Conservation (phyloP, 1,284 basidiomycete genomes). For the Leccinum pachyderme region DNA sequence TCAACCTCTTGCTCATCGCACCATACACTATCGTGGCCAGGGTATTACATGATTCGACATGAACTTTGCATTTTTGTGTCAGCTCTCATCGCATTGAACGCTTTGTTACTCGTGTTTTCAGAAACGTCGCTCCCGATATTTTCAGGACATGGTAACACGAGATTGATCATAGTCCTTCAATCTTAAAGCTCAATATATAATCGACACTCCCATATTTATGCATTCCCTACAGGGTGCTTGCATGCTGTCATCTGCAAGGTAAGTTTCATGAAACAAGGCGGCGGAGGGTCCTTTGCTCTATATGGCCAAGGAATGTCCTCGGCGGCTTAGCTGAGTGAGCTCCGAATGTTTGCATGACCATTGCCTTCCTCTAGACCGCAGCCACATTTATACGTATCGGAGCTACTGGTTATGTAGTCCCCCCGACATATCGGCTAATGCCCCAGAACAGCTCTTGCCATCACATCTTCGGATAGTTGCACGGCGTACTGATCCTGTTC, state of each 20-base stretch:
- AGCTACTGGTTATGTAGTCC: conserved; percentile 1
- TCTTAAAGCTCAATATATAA: background rate
- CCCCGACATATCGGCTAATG: background rate
- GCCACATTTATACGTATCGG: background rate
- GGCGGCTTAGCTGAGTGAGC: conserved; percentile 8
- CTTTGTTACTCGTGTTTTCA: background rate
- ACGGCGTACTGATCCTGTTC: background rate
- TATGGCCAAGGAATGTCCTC: conserved; percentile 9
- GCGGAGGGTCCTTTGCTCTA: background rate
- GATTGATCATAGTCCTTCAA: background rate
- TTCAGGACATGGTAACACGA: conserved; percentile 5
- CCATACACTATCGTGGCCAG: background rate
- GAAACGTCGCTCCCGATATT: background rate
- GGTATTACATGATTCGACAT: background rate
- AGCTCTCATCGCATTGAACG: background rate
- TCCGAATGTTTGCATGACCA: conserved; percentile 11
- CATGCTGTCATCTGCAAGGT: background rate
- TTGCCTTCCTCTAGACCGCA: background rate
- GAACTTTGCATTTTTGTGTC: background rate
- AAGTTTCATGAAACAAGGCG: conserved; percentile 6
- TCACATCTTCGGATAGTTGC: conserved; percentile 2
- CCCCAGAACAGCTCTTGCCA: background rate
- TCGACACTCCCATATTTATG: conserved; percentile 7
- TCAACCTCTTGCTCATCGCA: background rate
- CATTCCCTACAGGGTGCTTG: background rate